A percentile compares a stretch with the other conserved stretches of the same genome.
Evolutionary conservation across 2,329 filamentous ascomycete species (phyloP).

Genomic region (Penicillium sp.): DNA sequence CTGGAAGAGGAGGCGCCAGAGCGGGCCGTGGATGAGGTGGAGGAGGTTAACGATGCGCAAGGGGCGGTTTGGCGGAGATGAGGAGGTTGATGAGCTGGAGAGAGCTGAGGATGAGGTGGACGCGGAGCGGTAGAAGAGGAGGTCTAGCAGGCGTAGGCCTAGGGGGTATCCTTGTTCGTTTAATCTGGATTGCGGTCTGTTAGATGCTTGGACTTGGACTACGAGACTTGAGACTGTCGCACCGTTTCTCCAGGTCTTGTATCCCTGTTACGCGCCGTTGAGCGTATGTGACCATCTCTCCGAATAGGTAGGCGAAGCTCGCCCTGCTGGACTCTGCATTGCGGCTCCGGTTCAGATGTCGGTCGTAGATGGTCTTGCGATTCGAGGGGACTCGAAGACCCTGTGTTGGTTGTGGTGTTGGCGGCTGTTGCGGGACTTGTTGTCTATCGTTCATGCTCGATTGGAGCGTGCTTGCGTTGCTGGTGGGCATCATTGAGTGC

Average conservation of each 20-base stretch:
- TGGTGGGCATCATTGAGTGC: conserved; percentile 33
- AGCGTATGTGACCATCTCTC: conserved; percentile 94
- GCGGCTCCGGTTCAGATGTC: conserved; percentile 84
- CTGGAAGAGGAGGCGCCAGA: conserved; percentile 89
- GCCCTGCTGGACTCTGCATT: conserved; percentile 86
- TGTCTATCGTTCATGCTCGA: conserved; percentile 22
- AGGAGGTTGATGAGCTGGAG: conserved; percentile 71
- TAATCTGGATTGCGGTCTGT: conserved; percentile 52
- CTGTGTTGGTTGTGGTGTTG: conserved; percentile 43
- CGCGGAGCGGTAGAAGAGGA: conserved; percentile 78
- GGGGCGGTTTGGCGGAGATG: conserved; percentile 67
- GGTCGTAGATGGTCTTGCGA: conserved; percentile 97
- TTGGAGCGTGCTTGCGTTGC: conserved; percentile 23
- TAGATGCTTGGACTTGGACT: background rate
- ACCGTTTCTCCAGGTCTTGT: conserved; percentile 89
- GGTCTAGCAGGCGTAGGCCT: conserved; percentile 88
- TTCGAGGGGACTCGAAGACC: conserved; percentile 82
- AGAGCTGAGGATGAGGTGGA: conserved; percentile 79
- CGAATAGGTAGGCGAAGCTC: conserved; percentile 92
- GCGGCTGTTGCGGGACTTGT: conserved; percentile 42
- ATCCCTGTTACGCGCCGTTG: conserved; percentile 87
- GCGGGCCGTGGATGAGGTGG: conserved; percentile 87
- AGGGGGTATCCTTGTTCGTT: conserved; percentile 91
- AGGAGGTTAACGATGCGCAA: conserved; percentile 85
- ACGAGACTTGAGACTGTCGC: conserved; percentile 21